These are phyloP conservation scores for Fusarium succisae DNA, from an alignment of 2,329 filamentous ascomycete genomes.

Conservation along the genomic window DNA sequence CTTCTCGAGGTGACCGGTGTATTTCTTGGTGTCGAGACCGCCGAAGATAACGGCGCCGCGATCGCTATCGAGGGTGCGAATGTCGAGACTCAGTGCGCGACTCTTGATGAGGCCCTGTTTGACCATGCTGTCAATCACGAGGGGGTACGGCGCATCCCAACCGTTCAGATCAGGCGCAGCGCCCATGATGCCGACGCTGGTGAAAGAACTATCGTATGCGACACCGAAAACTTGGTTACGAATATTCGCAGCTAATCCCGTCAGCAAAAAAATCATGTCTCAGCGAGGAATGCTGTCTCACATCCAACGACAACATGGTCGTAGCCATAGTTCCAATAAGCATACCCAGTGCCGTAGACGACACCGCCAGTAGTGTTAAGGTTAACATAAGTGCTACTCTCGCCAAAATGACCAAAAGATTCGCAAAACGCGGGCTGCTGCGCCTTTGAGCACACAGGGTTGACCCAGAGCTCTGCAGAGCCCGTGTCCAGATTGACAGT, in stretches of 20 bases:
- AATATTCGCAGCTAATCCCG: constrained; percentile 41
- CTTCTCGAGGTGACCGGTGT: constrained; percentile 61
- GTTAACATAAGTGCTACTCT: constrained; percentile 44
- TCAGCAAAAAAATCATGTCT: background rate
- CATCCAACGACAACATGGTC: constrained; percentile 48
- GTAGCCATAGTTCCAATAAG: constrained; percentile 47
- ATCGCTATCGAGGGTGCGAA: constrained; percentile 45
- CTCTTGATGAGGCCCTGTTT: constrained; percentile 50
- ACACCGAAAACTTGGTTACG: constrained; percentile 51
- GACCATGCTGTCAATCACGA: constrained; percentile 48
- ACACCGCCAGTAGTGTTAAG: constrained; percentile 40
- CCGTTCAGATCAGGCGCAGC: constrained; percentile 47
- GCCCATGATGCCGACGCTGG: constrained; percentile 48
- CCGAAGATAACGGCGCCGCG: constrained; percentile 59
- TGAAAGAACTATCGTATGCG: constrained; percentile 45
- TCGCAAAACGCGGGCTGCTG: constrained; percentile 42
- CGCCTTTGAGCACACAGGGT: constrained; percentile 50
- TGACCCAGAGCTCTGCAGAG: constrained; percentile 55
- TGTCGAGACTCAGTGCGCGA: constrained; percentile 49
- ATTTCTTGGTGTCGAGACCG: constrained; percentile 66
- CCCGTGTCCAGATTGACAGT: constrained; percentile 55
- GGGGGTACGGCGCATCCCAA: constrained; percentile 48
- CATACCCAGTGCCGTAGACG: constrained; percentile 47
- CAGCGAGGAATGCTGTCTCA: constrained; percentile 31
- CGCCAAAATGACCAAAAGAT: constrained; percentile 44